Evolutionary conservation across 2,329 filamentous ascomycete species (phyloP), one percentile per base, ranked within the genome.

Genomic region (Fusarium begoniae): DNA sequence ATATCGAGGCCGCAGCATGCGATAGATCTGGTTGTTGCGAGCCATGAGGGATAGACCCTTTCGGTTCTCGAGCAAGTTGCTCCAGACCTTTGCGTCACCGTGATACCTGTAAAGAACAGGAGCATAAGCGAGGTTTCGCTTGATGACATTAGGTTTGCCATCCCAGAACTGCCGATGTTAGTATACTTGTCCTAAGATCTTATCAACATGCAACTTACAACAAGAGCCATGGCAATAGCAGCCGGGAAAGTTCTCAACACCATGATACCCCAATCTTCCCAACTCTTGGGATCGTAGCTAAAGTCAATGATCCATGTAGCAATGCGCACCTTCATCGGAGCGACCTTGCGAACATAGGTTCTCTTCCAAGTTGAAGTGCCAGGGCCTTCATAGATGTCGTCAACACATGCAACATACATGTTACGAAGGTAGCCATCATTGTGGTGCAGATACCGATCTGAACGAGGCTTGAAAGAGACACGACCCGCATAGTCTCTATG

Each of bases 251-350:
- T 75, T 45, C 76, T 67, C 15, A 76, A 32, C 3, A 75, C 28
- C 75, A 78, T 77, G 51, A 78, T 76, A 6, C 75, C 61, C 75
- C 75, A 78, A 22, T 78, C 73, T 45, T 73, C 63, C 76, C 76
- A 78, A n/a, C 75, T 77, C 56, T 75, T 50, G 12, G 73, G 75
- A n/a, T 78, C 76, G 24, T 78, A 76, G 41, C 63, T 75, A 26
- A 78, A 78, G 64, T 78, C 77, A 17, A 79, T 70, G 43, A 78
- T 74, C 77, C 77, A 78, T 8, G 77, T 78, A 15, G 77, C 77
- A 30, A 78, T 75, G 17, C 77, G 72, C 37, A 78, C 69, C 57
- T 78, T 78, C 38, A 76, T 45, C 6, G 77, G 72, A 10, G 77
- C 74, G 7, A 79, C 77, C 54, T 75, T 78, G 50, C 73, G 75